Base-by-base conservation (phyloP, 345 rosid genomes). In the Jatropha curcas region DNA sequence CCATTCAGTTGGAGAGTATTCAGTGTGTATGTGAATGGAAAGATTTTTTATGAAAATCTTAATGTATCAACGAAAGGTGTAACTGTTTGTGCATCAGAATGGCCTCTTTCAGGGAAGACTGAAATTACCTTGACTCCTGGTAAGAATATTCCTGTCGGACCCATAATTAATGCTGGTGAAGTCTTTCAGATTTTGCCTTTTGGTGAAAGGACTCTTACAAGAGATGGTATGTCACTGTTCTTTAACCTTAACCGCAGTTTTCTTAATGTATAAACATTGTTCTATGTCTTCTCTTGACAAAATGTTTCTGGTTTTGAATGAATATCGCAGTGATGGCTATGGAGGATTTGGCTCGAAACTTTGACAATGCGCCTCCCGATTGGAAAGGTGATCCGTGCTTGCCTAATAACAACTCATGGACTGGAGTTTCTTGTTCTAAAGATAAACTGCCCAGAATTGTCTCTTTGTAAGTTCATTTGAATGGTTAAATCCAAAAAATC, bases 311-410 rank as follows among this genome's bases (percentile, higher is more conserved):
- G 45, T 20, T 68, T 58, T 69, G 19, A 33, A 22, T 35, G 24
- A 48, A 19, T 53, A 80, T 74, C 27, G 27, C 74, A 92, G 98
- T 60, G 60, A 72, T 34, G 68, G 92, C 80, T 4, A 82, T 94
- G 98, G 90, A 87, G 61, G 87, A 82, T 16, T 46, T 94, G 48
- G 88, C 86, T 24, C 83, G 79, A 71, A 80, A 72, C 35, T 84
- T 92, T 34, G 76, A 81, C 71, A 80, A 86, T 72, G 90, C 89
- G 3, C 97, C 94, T 5, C 37, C 84, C 19, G 98, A 92, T 79
- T 92, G 99, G 99, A 78, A 51, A 0, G 98, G 98, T 0, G 98
- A 95, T 80, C 98, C 99, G 12, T 95, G 99, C 83, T 81, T 91
- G 70, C 99, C 99, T 79, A 71, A 25, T 4, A 79, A 81, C 25